Evolutionary conservation across 352 stramenopile species (phyloP).

Genomic region (Phytophthora uliginosa): DNA sequence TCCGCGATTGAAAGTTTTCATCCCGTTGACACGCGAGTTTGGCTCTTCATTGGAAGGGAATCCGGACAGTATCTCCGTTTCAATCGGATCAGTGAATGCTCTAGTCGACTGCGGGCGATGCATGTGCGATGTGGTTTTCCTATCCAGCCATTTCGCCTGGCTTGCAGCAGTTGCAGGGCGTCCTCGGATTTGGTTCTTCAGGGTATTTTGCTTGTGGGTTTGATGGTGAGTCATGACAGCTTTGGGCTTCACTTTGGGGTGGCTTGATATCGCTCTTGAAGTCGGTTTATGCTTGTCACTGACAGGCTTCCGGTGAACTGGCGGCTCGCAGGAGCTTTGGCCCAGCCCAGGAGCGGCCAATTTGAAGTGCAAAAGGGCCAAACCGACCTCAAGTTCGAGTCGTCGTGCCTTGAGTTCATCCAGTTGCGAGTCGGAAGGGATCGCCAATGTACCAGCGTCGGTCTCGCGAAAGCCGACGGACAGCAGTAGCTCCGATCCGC

Average conservation of each 20-base stretch:
- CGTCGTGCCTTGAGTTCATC: constrained; percentile 43
- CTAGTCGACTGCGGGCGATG: constrained; percentile 1
- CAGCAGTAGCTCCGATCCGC: constrained; percentile 54
- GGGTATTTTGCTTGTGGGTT: neutral
- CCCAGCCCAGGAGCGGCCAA: neutral
- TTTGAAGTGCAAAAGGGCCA: constrained; percentile 24
- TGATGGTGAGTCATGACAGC: neutral
- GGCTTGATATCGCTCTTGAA: neutral
- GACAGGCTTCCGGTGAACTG: neutral
- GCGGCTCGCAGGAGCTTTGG: neutral
- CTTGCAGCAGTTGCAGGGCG: neutral
- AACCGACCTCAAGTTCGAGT: constrained; percentile 61
- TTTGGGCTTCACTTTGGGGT: neutral
- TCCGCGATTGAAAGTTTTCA: neutral
- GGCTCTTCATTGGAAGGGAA: constrained; percentile 21
- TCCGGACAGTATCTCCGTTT: constrained; percentile 45
- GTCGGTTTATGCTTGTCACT: neutral
- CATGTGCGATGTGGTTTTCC: neutral
- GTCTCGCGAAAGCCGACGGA: constrained; percentile 70
- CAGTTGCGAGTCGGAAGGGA: constrained; percentile 38
- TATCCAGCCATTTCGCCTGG: neutral
- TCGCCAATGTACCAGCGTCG: constrained; percentile 41
- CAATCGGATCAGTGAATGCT: constrained; percentile 33
- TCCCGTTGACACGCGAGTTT: neutral
- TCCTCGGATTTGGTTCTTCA: neutral